Conservation (phyloP, 306 rosid species). For the Fragaria iinumae region DNA sequence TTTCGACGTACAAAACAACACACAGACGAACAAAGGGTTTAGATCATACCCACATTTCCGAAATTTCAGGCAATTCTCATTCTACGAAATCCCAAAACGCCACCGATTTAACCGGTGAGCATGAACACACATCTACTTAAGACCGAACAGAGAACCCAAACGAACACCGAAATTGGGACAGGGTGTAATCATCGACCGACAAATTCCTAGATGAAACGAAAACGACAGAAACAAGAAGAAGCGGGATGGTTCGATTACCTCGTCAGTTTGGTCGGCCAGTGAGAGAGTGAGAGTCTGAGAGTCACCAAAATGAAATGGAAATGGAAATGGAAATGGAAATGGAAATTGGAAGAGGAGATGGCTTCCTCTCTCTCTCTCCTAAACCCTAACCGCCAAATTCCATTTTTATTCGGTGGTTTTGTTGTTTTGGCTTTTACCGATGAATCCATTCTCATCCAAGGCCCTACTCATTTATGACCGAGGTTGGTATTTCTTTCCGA, state of each 20-base stretch:
- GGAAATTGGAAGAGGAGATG: background rate
- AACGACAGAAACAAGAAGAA: background rate
- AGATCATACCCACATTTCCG: background rate
- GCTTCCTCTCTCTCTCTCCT: background rate
- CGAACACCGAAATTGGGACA: background rate
- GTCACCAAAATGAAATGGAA: background rate
- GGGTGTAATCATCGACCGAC: background rate
- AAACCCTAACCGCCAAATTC: slow-evolving; percentile 21
- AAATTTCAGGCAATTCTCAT: background rate
- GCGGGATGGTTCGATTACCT: background rate
- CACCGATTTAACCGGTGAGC: background rate
- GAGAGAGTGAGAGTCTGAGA: background rate
- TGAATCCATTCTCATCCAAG: background rate
- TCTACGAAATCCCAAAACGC: background rate
- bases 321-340: background rate
- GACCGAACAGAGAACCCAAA: background rate
- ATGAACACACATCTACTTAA: background rate
- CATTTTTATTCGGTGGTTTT: background rate
- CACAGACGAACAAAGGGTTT: background rate
- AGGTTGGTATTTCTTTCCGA: background rate
- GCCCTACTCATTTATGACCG: background rate
- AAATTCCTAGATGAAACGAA: background rate
- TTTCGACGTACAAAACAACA: background rate
- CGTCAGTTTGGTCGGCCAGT: background rate
- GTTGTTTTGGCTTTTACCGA: background rate